phyloP scores from a whole-genome alignment of 306 rosid species.

The Oemleria cerasiformis region DNA sequence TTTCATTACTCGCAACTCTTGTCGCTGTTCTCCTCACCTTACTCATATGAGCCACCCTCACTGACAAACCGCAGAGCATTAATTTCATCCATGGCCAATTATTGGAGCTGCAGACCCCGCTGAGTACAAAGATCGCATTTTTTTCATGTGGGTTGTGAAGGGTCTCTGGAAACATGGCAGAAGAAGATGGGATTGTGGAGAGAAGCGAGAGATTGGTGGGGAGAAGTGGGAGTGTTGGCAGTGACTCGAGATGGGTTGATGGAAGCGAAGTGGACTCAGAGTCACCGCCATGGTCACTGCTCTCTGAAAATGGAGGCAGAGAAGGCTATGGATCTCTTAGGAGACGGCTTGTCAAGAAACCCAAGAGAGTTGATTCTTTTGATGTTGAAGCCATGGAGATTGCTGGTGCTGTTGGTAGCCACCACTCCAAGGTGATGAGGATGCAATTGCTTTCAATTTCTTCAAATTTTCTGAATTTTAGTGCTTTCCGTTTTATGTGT shows the following conservation, averaged over 20 bases:
- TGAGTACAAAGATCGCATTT: not conserved
- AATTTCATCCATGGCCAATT: not conserved
- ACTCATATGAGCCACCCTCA: not conserved
- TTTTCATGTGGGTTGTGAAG: slow-evolving; percentile 29
- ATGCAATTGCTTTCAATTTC: not conserved
- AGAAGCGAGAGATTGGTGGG: slow-evolving; percentile 48
- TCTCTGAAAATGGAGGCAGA: slow-evolving; percentile 33
- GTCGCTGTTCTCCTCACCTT: not conserved
- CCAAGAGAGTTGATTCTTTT: slow-evolving; percentile 81
- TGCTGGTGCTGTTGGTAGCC: slow-evolving; percentile 48
- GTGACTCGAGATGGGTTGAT: slow-evolving; percentile 82
- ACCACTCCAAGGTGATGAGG: slow-evolving; percentile 51
- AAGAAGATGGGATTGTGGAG: slow-evolving; percentile 66
- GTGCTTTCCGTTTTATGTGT: not conserved
- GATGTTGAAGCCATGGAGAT: slow-evolving; percentile 92
- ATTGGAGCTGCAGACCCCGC: not conserved
- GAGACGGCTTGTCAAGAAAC: slow-evolving; percentile 75
- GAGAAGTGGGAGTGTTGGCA: slow-evolving; percentile 33
- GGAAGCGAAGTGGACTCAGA: slow-evolving; percentile 82
- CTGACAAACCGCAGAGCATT: too few species aligned
- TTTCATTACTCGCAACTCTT: not conserved
- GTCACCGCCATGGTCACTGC: slow-evolving; percentile 41
- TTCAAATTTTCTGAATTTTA: not conserved
- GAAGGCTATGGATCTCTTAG: slow-evolving; percentile 66
- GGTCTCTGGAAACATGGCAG: slow-evolving; percentile 37